phyloP scores from a whole-genome alignment of 2,329 filamentous ascomycete genomes.

The Pseudogymnoascus sp. region DNA sequence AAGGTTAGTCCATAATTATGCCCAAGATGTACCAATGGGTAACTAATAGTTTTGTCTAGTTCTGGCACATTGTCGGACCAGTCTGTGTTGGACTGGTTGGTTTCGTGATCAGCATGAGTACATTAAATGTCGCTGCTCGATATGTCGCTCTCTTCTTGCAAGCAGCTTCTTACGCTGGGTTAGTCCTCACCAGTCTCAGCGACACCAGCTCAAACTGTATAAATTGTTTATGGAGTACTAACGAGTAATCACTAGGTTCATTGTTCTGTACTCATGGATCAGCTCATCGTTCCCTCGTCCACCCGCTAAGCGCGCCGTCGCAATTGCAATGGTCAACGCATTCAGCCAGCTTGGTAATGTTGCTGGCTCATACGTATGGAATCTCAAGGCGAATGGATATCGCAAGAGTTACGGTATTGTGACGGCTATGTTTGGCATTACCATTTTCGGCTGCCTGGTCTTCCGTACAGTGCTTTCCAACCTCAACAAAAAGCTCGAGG shows the following conservation, averaged over 20 bases:
- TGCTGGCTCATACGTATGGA: slow-evolving; percentile 57
- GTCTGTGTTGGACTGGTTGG: slow-evolving; percentile 27
- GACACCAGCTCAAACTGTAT: neutral
- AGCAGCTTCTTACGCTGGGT: slow-evolving; percentile 34
- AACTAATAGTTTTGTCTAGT: slow-evolving; percentile 53
- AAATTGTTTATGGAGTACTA: neutral
- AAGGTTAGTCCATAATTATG: slow-evolving; percentile 40
- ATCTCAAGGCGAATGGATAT: slow-evolving; percentile 50
- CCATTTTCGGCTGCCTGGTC: slow-evolving; percentile 43
- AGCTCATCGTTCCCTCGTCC: slow-evolving; percentile 25
- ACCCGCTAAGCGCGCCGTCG: slow-evolving; percentile 19
- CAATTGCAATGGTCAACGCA: slow-evolving; percentile 18
- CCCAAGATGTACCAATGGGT: slow-evolving; percentile 47
- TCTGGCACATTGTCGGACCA: slow-evolving; percentile 32
- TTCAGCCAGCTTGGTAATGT: slow-evolving; percentile 44
- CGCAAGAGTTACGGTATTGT: slow-evolving; percentile 59
- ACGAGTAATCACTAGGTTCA: slow-evolving; percentile 31
- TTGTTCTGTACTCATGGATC: slow-evolving; percentile 53
- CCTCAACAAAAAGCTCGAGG: slow-evolving; percentile 42
- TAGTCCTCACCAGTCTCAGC: slow-evolving; percentile 45
- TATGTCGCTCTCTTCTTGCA: slow-evolving; percentile 30
- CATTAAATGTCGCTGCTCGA: slow-evolving; percentile 26
- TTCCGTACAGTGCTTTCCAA: slow-evolving; percentile 41
- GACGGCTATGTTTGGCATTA: slow-evolving; percentile 54
- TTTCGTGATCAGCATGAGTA: slow-evolving; percentile 25